These are phyloP conservation scores for Solanum aculeatissimum DNA, from an alignment of 305 asterid species.

Conservation along the genomic window DNA sequence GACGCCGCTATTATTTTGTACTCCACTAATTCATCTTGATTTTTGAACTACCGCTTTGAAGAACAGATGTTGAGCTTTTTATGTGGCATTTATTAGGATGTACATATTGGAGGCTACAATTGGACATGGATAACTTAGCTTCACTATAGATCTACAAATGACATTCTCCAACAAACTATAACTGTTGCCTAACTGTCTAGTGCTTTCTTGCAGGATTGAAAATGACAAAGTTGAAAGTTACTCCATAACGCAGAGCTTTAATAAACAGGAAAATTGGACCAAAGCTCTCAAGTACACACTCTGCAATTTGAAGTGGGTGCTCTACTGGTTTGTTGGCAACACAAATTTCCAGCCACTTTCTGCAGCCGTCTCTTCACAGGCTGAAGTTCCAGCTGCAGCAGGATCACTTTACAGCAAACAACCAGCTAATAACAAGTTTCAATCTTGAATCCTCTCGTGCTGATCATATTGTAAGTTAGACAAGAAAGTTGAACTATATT, in stretches of 20 bases:
- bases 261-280: slow-evolving; percentile 92
- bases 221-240: slow-evolving; percentile 84
- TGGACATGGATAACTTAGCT: neutral
- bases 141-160: neutral
- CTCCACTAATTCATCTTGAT: neutral
- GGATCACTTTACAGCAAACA: slow-evolving; percentile 43
- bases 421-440: slow-evolving; percentile 31
- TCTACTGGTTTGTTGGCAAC: slow-evolving; percentile 96
- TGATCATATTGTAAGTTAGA: neutral
- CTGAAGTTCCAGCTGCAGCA: slow-evolving; percentile 37
- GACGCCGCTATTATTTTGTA: neutral
- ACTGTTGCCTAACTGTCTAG: neutral
- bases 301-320: slow-evolving; percentile 94
- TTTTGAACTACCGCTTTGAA: neutral
- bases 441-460: slow-evolving; percentile 1
- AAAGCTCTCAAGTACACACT: slow-evolving; percentile 98
- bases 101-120: neutral
- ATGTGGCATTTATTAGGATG: neutral
- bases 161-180: neutral
- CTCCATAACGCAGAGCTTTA: slow-evolving; percentile 95
- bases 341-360: slow-evolving; percentile 90
- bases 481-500: neutral
- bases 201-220: slow-evolving; percentile 58
- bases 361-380: slow-evolving; percentile 37
- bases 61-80: neutral